Evolutionary conservation across 768 basidiomycete species (phyloP).

Genomic region (Trametes punicea): DNA sequence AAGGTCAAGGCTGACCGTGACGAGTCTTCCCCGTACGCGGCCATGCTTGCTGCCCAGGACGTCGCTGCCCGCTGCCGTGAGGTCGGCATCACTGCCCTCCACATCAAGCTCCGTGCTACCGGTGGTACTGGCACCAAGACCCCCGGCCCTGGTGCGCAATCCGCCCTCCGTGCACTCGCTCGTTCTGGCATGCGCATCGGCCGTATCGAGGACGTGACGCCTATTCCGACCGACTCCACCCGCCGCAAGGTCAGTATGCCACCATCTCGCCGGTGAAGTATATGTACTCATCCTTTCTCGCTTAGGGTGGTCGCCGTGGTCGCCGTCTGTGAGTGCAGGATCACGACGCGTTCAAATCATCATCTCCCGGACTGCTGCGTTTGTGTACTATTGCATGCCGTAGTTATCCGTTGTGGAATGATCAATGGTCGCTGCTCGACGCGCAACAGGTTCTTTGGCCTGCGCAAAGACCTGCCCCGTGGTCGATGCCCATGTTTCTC

Average conservation of each 20-base stretch:
- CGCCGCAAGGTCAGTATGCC: conserved; percentile 77
- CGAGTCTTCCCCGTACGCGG: conserved; percentile 96
- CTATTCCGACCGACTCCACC: conserved; percentile 95
- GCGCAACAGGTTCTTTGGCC: conserved; percentile 64
- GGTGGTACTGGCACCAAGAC: conserved; percentile 99
- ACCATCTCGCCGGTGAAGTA: neutral
- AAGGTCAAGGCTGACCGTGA: conserved; percentile 99
- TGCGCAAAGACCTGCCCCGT: conserved; percentile 63
- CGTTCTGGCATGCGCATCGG: conserved; percentile 98
- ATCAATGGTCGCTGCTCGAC: conserved; percentile 80
- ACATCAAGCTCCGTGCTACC: conserved; percentile 98
- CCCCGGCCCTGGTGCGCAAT: conserved; percentile 97
- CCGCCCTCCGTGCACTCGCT: conserved; percentile 95
- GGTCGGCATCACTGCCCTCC: conserved; percentile 96
- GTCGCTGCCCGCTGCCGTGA: conserved; percentile 95
- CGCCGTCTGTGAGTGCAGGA: conserved; percentile 71
- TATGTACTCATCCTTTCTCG: conserved; percentile 2
- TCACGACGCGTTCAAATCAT: conserved; percentile 27
- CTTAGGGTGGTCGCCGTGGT: conserved; percentile 97
- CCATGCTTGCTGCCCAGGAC: conserved; percentile 98
- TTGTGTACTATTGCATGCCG: conserved; percentile 31
- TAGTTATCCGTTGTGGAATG: conserved; percentile 34
- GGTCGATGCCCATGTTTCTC: conserved; percentile 45
- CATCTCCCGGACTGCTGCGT: conserved; percentile 19
- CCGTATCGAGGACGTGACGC: conserved; percentile 97